These are phyloP conservation scores for Xylaria sp. DNA, from an alignment of 2,329 filamentous ascomycete species.

Conservation along the genomic window DNA sequence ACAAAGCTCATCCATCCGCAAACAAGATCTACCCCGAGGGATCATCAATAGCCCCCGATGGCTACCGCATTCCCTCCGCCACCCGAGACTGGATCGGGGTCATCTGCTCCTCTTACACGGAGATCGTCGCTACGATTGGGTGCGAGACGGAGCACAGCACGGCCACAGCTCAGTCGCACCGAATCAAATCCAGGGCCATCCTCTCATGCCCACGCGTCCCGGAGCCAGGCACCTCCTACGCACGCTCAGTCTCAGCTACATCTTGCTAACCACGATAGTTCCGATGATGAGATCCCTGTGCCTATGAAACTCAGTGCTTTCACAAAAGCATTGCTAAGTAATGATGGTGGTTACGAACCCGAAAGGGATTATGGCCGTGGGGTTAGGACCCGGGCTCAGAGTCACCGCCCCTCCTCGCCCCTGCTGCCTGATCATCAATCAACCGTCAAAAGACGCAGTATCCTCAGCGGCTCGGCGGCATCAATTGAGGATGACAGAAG, in stretches of 20 bases:
- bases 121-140: constrained; percentile 54
- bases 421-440: constrained; percentile 26
- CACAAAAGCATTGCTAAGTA: constrained; percentile 72
- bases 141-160: constrained; percentile 45
- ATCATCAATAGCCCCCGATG: constrained; percentile 20
- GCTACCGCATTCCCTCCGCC: constrained; percentile 40
- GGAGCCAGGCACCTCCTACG: constrained; percentile 22
- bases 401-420: constrained; percentile 40
- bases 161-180: constrained; percentile 41
- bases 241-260: constrained; percentile 24
- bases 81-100: constrained; percentile 42
- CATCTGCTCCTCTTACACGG: constrained; percentile 43
- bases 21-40: constrained; percentile 13
- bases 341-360: constrained; percentile 51
- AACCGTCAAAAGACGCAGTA: constrained; percentile 43
- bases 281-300: constrained; percentile 86
- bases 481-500: constrained; percentile 42
- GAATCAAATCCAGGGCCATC: constrained; percentile 40
- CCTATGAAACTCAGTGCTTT: constrained; percentile 92
- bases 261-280: constrained; percentile 70
- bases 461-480: constrained; percentile 40
- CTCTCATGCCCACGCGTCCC: constrained; percentile 21
- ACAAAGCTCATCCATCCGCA: neutral
- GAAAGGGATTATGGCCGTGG: constrained; percentile 35
- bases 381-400: constrained; percentile 43